Evolutionary conservation across 1,284 basidiomycete species (phyloP), one percentile per base, ranked within the genome.

Genomic region (Xerocomus subilludens): DNA sequence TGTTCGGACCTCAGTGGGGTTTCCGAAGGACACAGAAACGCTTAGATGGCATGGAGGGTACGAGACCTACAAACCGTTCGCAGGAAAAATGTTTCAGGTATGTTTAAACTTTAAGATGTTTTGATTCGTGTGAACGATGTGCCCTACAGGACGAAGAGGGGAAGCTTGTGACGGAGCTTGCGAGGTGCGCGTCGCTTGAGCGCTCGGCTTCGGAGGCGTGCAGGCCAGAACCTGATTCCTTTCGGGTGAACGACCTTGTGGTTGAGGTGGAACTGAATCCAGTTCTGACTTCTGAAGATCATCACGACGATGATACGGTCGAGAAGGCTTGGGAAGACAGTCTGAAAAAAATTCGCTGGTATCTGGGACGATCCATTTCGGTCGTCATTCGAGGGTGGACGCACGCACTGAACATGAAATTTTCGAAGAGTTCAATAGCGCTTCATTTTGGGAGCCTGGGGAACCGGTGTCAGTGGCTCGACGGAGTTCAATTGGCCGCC

Each of bases 361-460:
- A 38, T 20, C 51, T 74, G 64, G n/a, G 35, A 2, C 20, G 38
- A 36, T 74, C 63, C 4, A 71, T 18, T 2, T 62, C 27, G 23
- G 73, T 74, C 20, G 47, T 74, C n/a, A 9, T 72, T 35, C 49
- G 47, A 69, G 67, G 70, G 0, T 74, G 70, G 51, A 67, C 30
- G 2, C 23, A 16, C 27, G 16, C n/a, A 16, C 47, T 21, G 7
- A 42, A 11, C 4, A n/a, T 55, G 27, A 9, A 10, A 9, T 69
- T 64, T 4, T 42, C 53, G 4, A 25, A 65, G 20, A n/a, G 1
- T 2, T 64, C 14, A 0, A 51, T 74, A 16, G 30, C 2, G 13
- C 56, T 73, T 11, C 66, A 65, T n/a, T 63, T 74, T 2, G 66
- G 62, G 23, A 9, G 55, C 23, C 66, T 74, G 4, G 47, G 66